Evolutionary conservation across 2,329 filamentous ascomycete species (phyloP).

Genomic region (Fusarium brevicatenulatum): DNA sequence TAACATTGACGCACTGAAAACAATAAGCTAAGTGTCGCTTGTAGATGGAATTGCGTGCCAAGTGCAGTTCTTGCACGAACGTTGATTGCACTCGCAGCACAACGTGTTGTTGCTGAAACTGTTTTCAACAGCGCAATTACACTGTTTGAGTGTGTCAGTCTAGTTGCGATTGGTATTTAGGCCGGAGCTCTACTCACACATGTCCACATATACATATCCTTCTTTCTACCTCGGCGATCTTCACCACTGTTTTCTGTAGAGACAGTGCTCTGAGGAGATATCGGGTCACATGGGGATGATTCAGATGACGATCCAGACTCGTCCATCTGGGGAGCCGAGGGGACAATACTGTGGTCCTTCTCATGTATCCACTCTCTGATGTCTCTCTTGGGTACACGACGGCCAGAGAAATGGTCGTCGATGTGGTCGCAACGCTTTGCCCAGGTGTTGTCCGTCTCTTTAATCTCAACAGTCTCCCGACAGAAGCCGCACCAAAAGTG

Average conservation of each 20-base stretch:
- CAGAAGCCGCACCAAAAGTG: constrained; percentile 94
- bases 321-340: neutral
- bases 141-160: constrained; percentile 33
- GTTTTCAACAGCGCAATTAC: constrained; percentile 26
- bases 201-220: constrained; percentile 42
- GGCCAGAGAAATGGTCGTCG: constrained; percentile 73
- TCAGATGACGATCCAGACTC: neutral
- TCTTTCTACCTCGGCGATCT: constrained; percentile 20
- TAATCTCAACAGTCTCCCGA: constrained; percentile 62
- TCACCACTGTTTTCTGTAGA: constrained; percentile 14
- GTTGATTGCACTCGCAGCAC: constrained; percentile 25
- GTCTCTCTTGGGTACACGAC: constrained; percentile 51
- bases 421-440: constrained; percentile 75
- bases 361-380: constrained; percentile 68
- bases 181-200: constrained; percentile 44
- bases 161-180: neutral
- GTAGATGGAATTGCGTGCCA: neutral
- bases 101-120: constrained; percentile 1
- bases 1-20: neutral
- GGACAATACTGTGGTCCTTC: constrained; percentile 2
- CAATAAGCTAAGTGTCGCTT: neutral
- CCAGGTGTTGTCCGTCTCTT: constrained; percentile 60
- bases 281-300: constrained; percentile 7
- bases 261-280: neutral
- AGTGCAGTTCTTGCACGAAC: constrained; percentile 9